phyloP scores from a whole-genome alignment of 257 asterid genomes.

The Ophiorrhiza pumila region DNA sequence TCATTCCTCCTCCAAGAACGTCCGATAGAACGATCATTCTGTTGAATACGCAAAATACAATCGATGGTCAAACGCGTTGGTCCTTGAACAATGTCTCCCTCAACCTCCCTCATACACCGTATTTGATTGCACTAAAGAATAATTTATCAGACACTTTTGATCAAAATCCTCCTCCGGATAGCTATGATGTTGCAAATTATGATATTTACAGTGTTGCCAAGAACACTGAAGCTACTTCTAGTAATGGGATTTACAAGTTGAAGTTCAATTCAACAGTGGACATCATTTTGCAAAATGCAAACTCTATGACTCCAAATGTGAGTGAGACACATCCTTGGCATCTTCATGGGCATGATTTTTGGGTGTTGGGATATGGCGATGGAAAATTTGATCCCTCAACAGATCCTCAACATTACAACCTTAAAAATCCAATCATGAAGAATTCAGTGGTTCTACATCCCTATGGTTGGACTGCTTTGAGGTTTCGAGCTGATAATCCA shows the following conservation, averaged over 20 bases:
- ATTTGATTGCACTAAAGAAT: conserved; percentile 51
- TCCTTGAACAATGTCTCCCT: conserved; percentile 66
- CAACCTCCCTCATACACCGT: conserved; percentile 65
- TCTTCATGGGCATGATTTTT: conserved; percentile 80
- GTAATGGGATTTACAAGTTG: conserved; percentile 44
- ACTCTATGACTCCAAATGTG: conserved; percentile 41
- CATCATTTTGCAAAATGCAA: conserved; percentile 62
- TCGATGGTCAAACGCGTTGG: conserved; percentile 53
- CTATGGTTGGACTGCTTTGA: conserved; percentile 77
- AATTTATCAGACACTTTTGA: conserved; percentile 31
- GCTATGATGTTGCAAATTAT: conserved; percentile 31
- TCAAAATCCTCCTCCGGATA: conserved; percentile 45
- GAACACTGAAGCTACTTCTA: conserved; percentile 46
- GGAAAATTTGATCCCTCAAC: conserved; percentile 47
- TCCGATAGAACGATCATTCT: conserved; percentile 56
- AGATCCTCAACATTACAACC: conserved; percentile 47
- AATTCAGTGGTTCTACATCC: conserved; percentile 75
- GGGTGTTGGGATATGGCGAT: conserved; percentile 75
- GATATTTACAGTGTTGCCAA: conserved; percentile 30
- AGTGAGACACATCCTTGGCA: conserved; percentile 97
- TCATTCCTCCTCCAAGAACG: conserved; percentile 47
- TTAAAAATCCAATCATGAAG: conserved; percentile 73
- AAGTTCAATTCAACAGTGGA: conserved; percentile 67
- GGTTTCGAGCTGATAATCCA: conserved; percentile 75
- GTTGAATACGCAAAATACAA: conserved; percentile 69